These are phyloP conservation scores for Triticum dicoccoides DNA, from an alignment of 176 grass and related monocot species.

Conservation along the genomic window DNA sequence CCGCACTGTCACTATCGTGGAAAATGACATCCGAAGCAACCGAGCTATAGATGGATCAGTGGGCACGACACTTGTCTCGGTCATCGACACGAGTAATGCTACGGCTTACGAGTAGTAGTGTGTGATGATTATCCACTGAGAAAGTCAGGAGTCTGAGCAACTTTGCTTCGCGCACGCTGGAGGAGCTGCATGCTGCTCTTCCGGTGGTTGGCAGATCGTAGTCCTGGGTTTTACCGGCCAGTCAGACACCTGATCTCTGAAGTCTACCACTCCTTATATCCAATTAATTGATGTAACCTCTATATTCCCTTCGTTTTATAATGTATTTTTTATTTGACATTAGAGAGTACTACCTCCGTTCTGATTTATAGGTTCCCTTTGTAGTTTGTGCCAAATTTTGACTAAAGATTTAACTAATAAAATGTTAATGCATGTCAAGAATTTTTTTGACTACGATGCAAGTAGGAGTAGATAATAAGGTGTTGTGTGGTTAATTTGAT, in stretches of 20 bases:
- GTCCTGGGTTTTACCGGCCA: background rate
- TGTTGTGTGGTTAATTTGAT: background rate
- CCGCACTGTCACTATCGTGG: background rate
- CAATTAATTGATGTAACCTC: too few relatives aligned
- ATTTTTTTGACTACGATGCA: too few relatives aligned
- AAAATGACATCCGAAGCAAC: slow-evolving; percentile 38
- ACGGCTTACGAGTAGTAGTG: background rate
- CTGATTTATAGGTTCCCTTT: too few relatives aligned
- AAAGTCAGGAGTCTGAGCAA: background rate
- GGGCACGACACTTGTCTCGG: background rate
- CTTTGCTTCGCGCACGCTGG: background rate
- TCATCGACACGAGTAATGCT: background rate
- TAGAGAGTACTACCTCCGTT: too few relatives aligned
- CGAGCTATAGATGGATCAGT: background rate
- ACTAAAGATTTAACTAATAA: too few relatives aligned
- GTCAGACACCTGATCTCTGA: background rate
- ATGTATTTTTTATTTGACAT: too few relatives aligned
- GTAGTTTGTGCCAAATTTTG: too few relatives aligned
- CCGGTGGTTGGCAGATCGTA: background rate
- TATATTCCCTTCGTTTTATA: too few relatives aligned
- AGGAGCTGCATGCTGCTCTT: background rate
- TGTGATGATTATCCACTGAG: slow-evolving; percentile 23
- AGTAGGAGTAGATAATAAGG: too few relatives aligned
- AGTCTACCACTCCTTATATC: too few relatives aligned
- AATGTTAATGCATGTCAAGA: too few relatives aligned